Conservation (phyloP, 73 alveolate genomes). For the Paramecium caudatum region DNA sequence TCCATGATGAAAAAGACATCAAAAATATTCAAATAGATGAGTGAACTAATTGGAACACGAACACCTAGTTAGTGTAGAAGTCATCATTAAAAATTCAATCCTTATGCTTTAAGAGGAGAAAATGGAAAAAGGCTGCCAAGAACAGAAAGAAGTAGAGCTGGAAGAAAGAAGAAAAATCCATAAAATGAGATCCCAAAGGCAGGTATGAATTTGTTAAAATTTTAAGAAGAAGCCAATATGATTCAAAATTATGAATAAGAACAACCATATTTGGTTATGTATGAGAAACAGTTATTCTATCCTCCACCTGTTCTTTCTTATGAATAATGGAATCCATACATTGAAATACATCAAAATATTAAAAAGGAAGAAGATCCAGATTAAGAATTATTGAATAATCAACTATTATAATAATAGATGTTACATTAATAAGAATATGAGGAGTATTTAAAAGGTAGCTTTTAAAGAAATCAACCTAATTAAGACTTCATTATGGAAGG, state of each 20-base stretch:
- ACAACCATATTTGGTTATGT: slow-evolving; percentile 3
- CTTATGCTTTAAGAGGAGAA: slow-evolving; percentile 64
- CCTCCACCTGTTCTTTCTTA: background rate
- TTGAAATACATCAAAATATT: background rate
- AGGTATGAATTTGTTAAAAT: background rate
- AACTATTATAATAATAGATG: background rate
- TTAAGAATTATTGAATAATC: background rate
- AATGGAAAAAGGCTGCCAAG: slow-evolving; percentile 61
- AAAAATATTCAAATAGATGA: slow-evolving; percentile 60
- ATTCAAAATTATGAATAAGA: background rate
- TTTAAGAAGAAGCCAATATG: background rate
- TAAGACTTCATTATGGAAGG: background rate
- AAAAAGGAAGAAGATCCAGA: slow-evolving; percentile 15
- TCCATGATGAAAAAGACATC: slow-evolving; percentile 71
- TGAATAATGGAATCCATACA: slow-evolving; percentile 30
- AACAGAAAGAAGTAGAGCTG: slow-evolving; percentile 70
- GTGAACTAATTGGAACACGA: slow-evolving; percentile 62
- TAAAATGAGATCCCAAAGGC: slow-evolving; percentile 44
- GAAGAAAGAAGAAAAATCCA: slow-evolving; percentile 68
- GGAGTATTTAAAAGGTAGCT: background rate
- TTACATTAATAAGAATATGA: slow-evolving; percentile 4
- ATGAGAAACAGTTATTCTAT: slow-evolving; percentile 4
- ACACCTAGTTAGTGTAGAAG: slow-evolving; percentile 71
- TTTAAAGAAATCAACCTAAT: background rate
- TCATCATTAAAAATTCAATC: slow-evolving; percentile 67